Evolutionary conservation across 2,329 filamentous ascomycete genomes (phyloP), one percentile per base, ranked within the genome.

Genomic region (Diaporthe humulicola): DNA sequence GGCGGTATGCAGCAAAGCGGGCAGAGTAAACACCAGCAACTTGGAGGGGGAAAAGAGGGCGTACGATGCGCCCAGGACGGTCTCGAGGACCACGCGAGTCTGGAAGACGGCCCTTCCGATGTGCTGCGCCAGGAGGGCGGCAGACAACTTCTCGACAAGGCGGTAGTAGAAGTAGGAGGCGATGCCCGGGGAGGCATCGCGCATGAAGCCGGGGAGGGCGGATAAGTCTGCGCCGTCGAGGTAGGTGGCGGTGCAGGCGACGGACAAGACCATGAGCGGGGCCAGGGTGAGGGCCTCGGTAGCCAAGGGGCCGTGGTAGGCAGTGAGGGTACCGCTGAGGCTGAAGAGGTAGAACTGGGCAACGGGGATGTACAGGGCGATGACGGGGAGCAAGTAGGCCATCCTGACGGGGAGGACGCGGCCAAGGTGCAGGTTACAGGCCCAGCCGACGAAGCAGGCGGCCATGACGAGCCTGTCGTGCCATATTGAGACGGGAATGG

Each of bases 281-380:
- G 94, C 91, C 79, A 95, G 90, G 1, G 94, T 96, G 42, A 95
- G 80, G 1, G 87, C 81, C 81, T 98, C 95, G 0, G 93, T 96
- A 71, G 95, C 81, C 9, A 95, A 80, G 1, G 97, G 96, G 0
- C 96, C 97, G 80, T 90, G 90, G 10, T 88, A 85, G 22, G 92
- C 91, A 0, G 94, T 94, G 28, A 98, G 84, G 12, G 84, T 79
- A 6, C 86, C 87, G 83, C 94, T 97, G 81, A 90, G 86, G 72
- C 88, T 86, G 80, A 93, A 93, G n/a, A 97, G 83, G 60, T 92
- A 88, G 80, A 90, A 93, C 81, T 98, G 95, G 22, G 93, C 83
- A 12, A 90, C 86, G 0, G 96, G 96, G 33, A 94, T 90, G 85
- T 92, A 95, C 75, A 93, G 89, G 6, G 95, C 94, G 56, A 97